A percentile compares a stretch with the other conserved stretches of the same genome.
These are phyloP conservation scores for Suillus sp. DNA, from an alignment of 768 basidiomycete species.

Conservation along the genomic window DNA sequence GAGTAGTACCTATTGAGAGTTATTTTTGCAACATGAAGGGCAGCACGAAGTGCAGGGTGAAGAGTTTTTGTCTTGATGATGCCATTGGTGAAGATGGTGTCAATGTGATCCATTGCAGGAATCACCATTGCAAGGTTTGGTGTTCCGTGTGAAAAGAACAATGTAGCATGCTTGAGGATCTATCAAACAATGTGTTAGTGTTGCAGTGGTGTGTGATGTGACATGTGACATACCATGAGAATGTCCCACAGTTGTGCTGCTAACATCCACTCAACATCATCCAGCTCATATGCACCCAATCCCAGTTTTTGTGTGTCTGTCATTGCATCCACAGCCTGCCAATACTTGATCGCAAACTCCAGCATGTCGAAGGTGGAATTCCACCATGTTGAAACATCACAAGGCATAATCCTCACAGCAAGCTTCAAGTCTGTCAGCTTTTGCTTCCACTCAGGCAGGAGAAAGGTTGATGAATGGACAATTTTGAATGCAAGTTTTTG, in stretches of 20 bases:
- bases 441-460: constrained; percentile 26
- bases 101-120: constrained; percentile 42
- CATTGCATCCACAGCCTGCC: constrained; percentile 23
- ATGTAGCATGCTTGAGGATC: constrained; percentile 26
- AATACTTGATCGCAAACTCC: constrained; percentile 23
- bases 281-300: constrained; percentile 18
- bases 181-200: constrained; percentile 5
- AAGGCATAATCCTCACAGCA: constrained; percentile 11
- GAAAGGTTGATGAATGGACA: constrained; percentile 22
- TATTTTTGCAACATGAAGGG: constrained; percentile 22
- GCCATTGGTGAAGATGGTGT: constrained; percentile 14
- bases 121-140: constrained; percentile 36
- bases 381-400: constrained; percentile 21
- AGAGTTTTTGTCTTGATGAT: background rate
- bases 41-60: constrained; percentile 8
- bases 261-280: constrained; percentile 25
- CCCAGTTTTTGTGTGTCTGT: constrained; percentile 18
- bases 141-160: constrained; percentile 32
- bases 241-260: constrained; percentile 24
- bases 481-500: constrained; percentile 18
- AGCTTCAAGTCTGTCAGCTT: constrained; percentile 14
- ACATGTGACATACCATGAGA: constrained; percentile 17
- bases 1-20: constrained; percentile 31
- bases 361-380: constrained; percentile 28
- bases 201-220: background rate